phyloP scores from a whole-genome alignment of 768 basidiomycete species.

The Cystobasidium ongulense region DNA sequence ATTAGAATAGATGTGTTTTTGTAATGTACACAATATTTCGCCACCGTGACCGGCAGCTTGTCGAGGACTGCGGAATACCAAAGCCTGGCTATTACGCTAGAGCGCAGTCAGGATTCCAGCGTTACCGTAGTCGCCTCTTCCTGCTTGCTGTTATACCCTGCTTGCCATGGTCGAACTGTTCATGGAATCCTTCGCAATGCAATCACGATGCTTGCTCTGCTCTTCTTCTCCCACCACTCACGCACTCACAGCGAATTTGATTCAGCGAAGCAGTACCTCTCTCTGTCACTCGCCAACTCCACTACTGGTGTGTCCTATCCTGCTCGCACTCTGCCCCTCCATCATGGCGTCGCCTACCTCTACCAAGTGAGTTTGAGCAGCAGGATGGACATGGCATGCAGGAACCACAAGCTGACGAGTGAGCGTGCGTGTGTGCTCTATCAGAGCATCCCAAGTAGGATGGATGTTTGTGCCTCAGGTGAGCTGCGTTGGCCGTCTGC shows the following conservation, averaged over 20 bases:
- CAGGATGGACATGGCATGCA: neutral
- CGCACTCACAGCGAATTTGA: no score
- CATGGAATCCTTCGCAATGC: no score
- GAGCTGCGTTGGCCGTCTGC: neutral
- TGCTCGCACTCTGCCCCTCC: neutral
- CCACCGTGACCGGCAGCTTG: neutral
- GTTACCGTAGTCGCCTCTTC: no score
- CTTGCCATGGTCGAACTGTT: no score
- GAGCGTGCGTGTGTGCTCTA: neutral
- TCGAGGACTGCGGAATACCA: neutral
- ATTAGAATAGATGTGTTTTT: neutral
- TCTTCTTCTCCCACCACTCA: no score
- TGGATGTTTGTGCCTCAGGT: slow-evolving; percentile 31
- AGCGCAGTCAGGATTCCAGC: no score
- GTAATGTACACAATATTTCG: neutral
- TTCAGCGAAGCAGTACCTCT: neutral
- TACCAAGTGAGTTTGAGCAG: slow-evolving; percentile 3
- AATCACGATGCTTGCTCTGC: no score
- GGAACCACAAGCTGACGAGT: neutral
- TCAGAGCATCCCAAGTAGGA: slow-evolving; percentile 26
- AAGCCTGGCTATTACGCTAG: no score
- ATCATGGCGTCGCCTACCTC: slow-evolving; percentile 8
- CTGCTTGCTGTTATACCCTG: no score
- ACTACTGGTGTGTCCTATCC: neutral
- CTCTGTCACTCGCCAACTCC: neutral